Conservation (phyloP, 2,329 filamentous ascomycete species). For the Pyricularia grisea region DNA sequence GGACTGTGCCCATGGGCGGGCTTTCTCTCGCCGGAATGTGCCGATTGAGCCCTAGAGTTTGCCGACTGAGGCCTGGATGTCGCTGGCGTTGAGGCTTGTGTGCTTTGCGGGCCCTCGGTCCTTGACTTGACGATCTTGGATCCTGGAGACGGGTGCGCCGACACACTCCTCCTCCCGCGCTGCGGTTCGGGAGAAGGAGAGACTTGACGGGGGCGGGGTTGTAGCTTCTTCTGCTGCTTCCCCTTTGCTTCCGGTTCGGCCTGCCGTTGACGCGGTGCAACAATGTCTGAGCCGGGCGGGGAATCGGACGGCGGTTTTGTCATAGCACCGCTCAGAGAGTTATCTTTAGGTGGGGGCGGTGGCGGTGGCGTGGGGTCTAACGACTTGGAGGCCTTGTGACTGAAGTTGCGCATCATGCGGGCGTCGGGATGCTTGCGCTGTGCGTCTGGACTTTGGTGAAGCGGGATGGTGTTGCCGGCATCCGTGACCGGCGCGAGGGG, state of each 20-base stretch:
- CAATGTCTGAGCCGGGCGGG: background rate
- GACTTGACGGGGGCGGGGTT: constrained; percentile 13
- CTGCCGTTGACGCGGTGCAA: background rate
- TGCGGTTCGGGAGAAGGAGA: constrained; percentile 27
- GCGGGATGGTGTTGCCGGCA: background rate
- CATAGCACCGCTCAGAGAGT: background rate
- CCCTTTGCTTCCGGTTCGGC: background rate
- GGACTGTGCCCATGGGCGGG: constrained; percentile 29
- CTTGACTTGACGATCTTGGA: background rate
- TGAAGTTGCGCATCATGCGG: background rate
- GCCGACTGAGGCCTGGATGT: background rate
- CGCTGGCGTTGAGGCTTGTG: background rate
- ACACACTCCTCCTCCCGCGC: constrained; percentile 35
- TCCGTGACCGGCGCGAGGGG: background rate
- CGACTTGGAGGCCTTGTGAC: background rate
- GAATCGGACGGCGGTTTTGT: background rate
- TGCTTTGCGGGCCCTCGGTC: background rate
- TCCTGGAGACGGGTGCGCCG: constrained; percentile 31
- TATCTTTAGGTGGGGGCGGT: background rate
- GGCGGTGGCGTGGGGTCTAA: background rate
- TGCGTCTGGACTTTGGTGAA: background rate
- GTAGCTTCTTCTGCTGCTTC: constrained; percentile 5
- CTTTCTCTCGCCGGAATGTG: constrained; percentile 20
- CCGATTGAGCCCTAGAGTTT: constrained; percentile 20
- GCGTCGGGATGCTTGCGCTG: background rate